Conservation (phyloP, 2,329 filamentous ascomycete species). For the Delphinella strobiligena region DNA sequence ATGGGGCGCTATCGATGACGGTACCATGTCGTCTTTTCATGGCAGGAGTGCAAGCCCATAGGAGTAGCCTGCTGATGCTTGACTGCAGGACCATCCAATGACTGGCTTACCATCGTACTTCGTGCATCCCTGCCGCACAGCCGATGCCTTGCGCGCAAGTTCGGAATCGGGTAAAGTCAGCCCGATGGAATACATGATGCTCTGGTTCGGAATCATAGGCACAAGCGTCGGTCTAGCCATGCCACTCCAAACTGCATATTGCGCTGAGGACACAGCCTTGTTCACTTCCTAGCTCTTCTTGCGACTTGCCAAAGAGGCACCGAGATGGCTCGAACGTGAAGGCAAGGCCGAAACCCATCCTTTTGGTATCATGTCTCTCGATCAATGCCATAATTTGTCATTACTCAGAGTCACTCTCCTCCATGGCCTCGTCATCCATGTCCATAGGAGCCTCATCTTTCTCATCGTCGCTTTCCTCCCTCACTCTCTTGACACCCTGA, state of each 20-base stretch:
- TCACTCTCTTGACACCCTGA: conserved; percentile 49
- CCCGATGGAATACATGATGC: conserved; percentile 59
- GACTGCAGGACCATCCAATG: conserved; percentile 67
- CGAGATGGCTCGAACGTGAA: too few species aligned
- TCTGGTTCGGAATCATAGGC: conserved; percentile 84
- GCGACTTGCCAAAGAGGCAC: too few species aligned
- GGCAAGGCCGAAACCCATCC: too few species aligned
- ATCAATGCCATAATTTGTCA: background rate
- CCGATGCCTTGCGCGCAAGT: conserved; percentile 58
- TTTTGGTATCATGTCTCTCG: background rate
- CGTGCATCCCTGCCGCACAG: conserved; percentile 83
- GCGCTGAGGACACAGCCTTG: too few species aligned
- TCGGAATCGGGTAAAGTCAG: conserved; percentile 23
- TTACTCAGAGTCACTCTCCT: conserved; percentile 47
- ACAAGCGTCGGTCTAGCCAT: conserved; percentile 65
- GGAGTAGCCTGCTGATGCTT: background rate
- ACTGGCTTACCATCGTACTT: conserved; percentile 73
- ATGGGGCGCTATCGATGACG: conserved; percentile 26
- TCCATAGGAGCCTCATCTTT: conserved; percentile 24
- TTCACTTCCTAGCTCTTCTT: too few species aligned
- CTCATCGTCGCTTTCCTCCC: conserved; percentile 24
- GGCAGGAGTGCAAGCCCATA: too few species aligned
- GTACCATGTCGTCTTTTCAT: conserved; percentile 14
- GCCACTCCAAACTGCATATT: too few species aligned
- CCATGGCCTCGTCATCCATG: conserved; percentile 21